phyloP scores from a whole-genome alignment of 805 yeast species.

The Candida tibetensis region DNA sequence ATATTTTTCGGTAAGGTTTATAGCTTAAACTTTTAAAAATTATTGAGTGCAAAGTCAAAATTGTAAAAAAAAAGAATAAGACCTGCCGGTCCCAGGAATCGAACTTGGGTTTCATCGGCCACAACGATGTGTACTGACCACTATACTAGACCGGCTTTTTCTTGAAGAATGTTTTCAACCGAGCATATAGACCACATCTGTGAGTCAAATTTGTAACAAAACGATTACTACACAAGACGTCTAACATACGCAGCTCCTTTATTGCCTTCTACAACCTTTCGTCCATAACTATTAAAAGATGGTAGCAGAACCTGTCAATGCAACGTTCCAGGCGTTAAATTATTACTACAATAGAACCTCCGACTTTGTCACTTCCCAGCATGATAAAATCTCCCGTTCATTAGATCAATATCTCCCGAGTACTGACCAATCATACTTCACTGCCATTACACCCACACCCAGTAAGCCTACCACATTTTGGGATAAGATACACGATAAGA shows the following conservation, averaged over 20 bases:
- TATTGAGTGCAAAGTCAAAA: no score
- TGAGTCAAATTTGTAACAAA: no score
- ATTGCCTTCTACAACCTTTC: no score
- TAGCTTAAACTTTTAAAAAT: no score
- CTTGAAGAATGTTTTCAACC: not conserved
- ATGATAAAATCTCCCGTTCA: slow-evolving; percentile 20
- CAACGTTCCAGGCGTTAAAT: slow-evolving; percentile 30
- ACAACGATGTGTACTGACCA: slow-evolving; percentile 19
- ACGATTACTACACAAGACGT: no score
- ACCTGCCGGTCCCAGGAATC: slow-evolving; percentile 18
- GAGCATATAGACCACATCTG: no score
- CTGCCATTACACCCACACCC: not conserved
- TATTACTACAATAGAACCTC: slow-evolving; percentile 19
- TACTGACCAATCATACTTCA: not conserved
- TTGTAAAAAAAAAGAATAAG: no score
- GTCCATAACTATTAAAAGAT: slow-evolving; percentile 15
- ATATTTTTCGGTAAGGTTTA: no score
- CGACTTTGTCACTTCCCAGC: slow-evolving; percentile 21
- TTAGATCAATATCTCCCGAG: slow-evolving; percentile 9
- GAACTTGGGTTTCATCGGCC: slow-evolving; percentile 19
- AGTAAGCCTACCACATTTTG: slow-evolving; percentile 1
- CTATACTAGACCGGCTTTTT: slow-evolving; percentile 15
- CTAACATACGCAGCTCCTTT: no score
- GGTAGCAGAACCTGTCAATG: slow-evolving; percentile 47
- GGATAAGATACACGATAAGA: slow-evolving; percentile 1